Percentiles rank a stretch among this genome's conserved stretches.
phyloP scores from a whole-genome alignment of 805 yeast genomes.

The Zygosaccharomyces bisporus region DNA sequence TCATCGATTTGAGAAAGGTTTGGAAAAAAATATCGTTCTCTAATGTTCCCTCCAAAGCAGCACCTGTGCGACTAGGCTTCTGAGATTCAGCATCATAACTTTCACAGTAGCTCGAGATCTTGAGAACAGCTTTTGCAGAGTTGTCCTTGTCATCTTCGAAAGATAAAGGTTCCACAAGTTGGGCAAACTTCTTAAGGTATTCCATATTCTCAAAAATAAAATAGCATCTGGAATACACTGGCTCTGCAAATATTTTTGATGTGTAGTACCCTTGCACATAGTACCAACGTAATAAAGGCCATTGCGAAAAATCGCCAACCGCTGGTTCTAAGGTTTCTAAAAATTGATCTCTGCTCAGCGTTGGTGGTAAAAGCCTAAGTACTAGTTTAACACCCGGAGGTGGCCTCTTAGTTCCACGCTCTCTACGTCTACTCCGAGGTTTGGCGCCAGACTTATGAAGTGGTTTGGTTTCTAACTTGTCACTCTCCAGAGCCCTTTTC shows the following conservation, averaged over 20 bases:
- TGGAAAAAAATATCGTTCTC: slow-evolving; percentile 31
- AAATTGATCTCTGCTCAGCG: slow-evolving; percentile 37
- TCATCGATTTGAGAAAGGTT: slow-evolving; percentile 32
- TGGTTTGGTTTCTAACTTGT: slow-evolving; percentile 2
- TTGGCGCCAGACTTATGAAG: slow-evolving; percentile 4
- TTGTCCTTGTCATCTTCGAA: slow-evolving; percentile 34
- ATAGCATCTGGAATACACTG: slow-evolving; percentile 44
- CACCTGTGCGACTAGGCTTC: slow-evolving; percentile 15
- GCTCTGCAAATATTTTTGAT: slow-evolving; percentile 35
- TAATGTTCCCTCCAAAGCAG: slow-evolving; percentile 32
- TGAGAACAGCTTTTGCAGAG: slow-evolving; percentile 19
- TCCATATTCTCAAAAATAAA: slow-evolving; percentile 36
- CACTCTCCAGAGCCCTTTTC: slow-evolving; percentile 3
- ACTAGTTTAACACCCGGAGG: slow-evolving; percentile 29
- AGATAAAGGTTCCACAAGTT: slow-evolving; percentile 29
- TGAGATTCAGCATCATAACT: slow-evolving; percentile 12
- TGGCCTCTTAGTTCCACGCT: slow-evolving; percentile 11
- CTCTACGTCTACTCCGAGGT: slow-evolving; percentile 11
- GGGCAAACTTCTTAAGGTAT: slow-evolving; percentile 33
- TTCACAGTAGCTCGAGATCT: slow-evolving; percentile 26
- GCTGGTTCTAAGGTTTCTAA: slow-evolving; percentile 25
- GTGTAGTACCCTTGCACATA: slow-evolving; percentile 33
- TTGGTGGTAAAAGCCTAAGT: slow-evolving; percentile 45
- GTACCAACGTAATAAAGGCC: slow-evolving; percentile 33
- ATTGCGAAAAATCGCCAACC: slow-evolving; percentile 22